phyloP scores from a whole-genome alignment of 2,329 filamentous ascomycete species.

The Exophiala xenobiotica region DNA sequence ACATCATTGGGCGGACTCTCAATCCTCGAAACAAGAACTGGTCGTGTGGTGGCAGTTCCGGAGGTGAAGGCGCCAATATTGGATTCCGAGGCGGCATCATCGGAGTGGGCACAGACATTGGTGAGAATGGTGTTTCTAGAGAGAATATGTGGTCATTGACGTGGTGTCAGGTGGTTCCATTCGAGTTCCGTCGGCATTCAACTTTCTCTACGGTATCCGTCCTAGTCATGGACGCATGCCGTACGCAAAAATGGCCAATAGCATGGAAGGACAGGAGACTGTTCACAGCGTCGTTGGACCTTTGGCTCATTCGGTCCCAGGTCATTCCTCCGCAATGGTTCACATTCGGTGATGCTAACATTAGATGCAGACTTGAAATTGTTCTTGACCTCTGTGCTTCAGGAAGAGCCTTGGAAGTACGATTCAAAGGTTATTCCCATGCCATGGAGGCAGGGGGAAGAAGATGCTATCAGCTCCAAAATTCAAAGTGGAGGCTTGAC shows the following conservation, averaged over 20 bases:
- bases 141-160: not conserved
- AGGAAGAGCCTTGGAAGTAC: slow-evolving; percentile 62
- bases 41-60: slow-evolving; percentile 60
- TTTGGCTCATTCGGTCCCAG: slow-evolving; percentile 56
- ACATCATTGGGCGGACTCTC: slow-evolving; percentile 61
- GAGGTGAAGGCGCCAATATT: slow-evolving; percentile 66
- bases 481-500: slow-evolving; percentile 29
- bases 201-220: slow-evolving; percentile 55
- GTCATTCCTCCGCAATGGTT: slow-evolving; percentile 24
- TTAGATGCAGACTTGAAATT: too few relatives aligned
- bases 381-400: slow-evolving; percentile 57
- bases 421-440: slow-evolving; percentile 65
- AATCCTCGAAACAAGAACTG: slow-evolving; percentile 63
- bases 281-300: slow-evolving; percentile 63
- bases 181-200: slow-evolving; percentile 58
- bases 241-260: slow-evolving; percentile 59
- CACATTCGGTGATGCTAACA: too few relatives aligned
- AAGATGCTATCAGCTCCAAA: slow-evolving; percentile 29
- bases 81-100: slow-evolving; percentile 58
- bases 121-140: slow-evolving; percentile 27
- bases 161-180: slow-evolving; percentile 47
- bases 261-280: slow-evolving; percentile 62
- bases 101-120: slow-evolving; percentile 66
- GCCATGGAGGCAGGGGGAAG: slow-evolving; percentile 58
- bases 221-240: slow-evolving; percentile 54